phyloP scores from a whole-genome alignment of 208 protist species.

The Hexamita inflata region DNA sequence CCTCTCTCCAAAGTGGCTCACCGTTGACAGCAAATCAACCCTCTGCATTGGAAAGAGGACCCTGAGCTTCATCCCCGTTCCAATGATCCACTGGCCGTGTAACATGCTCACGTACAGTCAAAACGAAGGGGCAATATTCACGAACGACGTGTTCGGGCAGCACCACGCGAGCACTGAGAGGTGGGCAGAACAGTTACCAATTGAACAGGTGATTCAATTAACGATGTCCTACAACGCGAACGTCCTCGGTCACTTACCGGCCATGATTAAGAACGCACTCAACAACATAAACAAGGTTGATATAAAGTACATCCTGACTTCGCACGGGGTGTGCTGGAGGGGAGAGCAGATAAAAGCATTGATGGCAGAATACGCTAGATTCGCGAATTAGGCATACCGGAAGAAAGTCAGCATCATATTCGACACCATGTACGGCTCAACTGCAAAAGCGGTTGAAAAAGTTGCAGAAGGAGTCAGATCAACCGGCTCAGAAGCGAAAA shows the following conservation, averaged over 20 bases:
- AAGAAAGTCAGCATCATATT: conserved; percentile 2
- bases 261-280: neutral
- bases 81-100: conserved; percentile 7
- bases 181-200: neutral
- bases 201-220: neutral
- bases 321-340: conserved; percentile 4
- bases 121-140: neutral
- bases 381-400: neutral
- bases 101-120: neutral
- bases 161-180: neutral
- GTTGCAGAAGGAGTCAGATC: neutral
- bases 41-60: conserved; percentile 16
- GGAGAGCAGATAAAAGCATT: neutral
- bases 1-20: conserved; percentile 12
- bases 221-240: neutral
- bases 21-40: conserved; percentile 14
- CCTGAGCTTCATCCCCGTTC: conserved; percentile 16
- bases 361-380: neutral
- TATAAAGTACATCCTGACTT: neutral
- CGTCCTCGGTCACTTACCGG: neutral
- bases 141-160: conserved; percentile 10
- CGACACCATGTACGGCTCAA: conserved; percentile 19
- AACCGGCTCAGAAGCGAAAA: neutral
- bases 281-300: neutral
- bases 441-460: neutral